Evolutionary conservation across 2,329 filamentous ascomycete genomes (phyloP), one percentile per base, ranked within the genome.

Genomic region (Rachicladosporium sp.): DNA sequence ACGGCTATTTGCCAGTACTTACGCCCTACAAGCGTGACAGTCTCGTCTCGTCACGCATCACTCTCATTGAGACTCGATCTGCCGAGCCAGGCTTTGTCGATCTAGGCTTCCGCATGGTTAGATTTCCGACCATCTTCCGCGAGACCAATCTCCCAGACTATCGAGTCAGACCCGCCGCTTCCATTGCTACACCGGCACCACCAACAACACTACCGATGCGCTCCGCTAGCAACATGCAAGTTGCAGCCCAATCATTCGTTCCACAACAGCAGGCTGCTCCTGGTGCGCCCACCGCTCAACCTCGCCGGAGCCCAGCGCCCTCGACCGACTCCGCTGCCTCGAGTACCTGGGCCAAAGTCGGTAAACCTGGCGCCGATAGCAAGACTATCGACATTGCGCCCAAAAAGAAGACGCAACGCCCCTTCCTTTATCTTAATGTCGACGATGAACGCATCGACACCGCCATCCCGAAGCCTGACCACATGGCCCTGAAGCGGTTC

Each of bases 11-110:
- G 27, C 55, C 63, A 13, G 63, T 63, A 19, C 57, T 69, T 36
- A 65, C 67, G 37, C 57, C 61, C 9, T 67, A 66, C 52, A 64
- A 64, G 37, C 59, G 64, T 43, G 59, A 68, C 38, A 39, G 51
- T 23, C 40, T 43, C 30, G 58, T 56, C 32, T 55, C 59, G 15
- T 50, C 55, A 23, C 60, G 60, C 3, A 61, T 69, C 37, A 67
- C 65, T 3, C 52, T 70, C 13, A 55, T 70, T 34, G 64, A 69
- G 41, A 63, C 65, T 1, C 59, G 61, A 10, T 60, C 64, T 4
- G 56, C 59, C 4, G 57, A 62, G 43, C 51, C 51, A 37, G 63
- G 60, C n/a, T 69, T 67, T 47, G 43, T 45, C 4, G 54, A 59
- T 4, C 53, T 70, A 30, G 62, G 64, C 15, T 61, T 69, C 44